Conservation (phyloP, 352 stramenopile genomes). For the Bremia lactucae region DNA sequence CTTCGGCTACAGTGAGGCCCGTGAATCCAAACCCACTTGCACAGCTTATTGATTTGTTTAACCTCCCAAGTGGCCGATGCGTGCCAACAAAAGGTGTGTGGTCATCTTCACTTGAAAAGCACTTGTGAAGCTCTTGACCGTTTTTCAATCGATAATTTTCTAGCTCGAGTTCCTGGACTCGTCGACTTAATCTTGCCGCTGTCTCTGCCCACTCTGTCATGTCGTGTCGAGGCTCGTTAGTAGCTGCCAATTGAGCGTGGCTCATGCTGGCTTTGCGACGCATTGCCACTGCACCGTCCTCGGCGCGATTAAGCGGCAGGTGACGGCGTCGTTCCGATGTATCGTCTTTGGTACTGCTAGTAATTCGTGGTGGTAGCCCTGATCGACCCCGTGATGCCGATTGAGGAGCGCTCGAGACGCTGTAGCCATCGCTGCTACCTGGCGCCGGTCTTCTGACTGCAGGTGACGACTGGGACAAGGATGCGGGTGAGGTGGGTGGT, state of each 20-base stretch:
- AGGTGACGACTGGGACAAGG: constrained; percentile 6
- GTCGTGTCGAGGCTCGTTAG: constrained; percentile 5
- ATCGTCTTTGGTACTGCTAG: constrained; percentile 8
- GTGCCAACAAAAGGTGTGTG: no score
- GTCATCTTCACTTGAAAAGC: constrained; percentile 32
- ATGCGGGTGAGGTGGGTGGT: constrained; percentile 13
- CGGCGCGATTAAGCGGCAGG: constrained; percentile 1
- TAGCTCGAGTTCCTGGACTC: constrained; percentile 53
- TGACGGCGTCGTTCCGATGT: constrained; percentile 5
- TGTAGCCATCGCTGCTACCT: constrained; percentile 10
- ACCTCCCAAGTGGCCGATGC: no score
- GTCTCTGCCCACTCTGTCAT: constrained; percentile 44
- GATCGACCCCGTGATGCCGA: not conserved
- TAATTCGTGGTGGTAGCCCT: constrained; percentile 9
- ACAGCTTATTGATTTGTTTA: constrained; percentile 57
- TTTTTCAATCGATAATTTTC: constrained; percentile 55
- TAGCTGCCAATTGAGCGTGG: not conserved
- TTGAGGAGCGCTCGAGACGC: constrained; percentile 7
- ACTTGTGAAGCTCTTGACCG: constrained; percentile 19
- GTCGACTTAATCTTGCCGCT: constrained; percentile 36
- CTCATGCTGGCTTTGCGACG: constrained; percentile 5
- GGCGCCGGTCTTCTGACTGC: constrained; percentile 2
- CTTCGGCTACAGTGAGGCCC: constrained; percentile 52
- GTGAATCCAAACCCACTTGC: constrained; percentile 39
- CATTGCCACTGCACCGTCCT: not conserved